Evolutionary conservation across 352 stramenopile genomes (phyloP).

Genomic region (Pythium sukuiense): DNA sequence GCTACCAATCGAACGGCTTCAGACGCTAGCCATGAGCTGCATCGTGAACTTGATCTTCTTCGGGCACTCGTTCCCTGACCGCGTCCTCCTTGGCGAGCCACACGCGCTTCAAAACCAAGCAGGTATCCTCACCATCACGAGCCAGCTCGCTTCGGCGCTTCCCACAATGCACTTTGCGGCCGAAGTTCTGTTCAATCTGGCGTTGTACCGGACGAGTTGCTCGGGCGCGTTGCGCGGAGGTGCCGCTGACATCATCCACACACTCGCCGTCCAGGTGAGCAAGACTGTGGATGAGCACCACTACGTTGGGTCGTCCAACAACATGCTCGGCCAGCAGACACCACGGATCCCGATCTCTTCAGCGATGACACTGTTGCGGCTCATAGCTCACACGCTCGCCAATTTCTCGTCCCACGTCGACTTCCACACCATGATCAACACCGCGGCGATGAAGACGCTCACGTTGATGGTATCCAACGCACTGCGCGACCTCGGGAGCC

Average conservation of each 20-base stretch:
- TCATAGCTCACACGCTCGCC: constrained; percentile 59
- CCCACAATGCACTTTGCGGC: constrained; percentile 55
- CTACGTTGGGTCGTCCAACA: constrained; percentile 18
- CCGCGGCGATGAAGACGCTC: constrained; percentile 53
- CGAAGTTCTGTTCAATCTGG: constrained; percentile 75
- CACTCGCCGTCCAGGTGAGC: constrained; percentile 43
- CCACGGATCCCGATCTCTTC: constrained; percentile 7
- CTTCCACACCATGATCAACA: constrained; percentile 50
- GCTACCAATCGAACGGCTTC: constrained; percentile 51
- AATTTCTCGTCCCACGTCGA: constrained; percentile 73
- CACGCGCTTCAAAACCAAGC: constrained; percentile 68
- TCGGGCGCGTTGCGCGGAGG: constrained; percentile 51
- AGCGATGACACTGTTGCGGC: constrained; percentile 37
- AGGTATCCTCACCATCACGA: constrained; percentile 64
- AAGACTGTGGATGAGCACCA: constrained; percentile 43
- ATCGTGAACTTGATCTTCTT: constrained; percentile 74
- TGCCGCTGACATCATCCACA: constrained; percentile 57
- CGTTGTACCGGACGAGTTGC: constrained; percentile 58
- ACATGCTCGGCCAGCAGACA: constrained; percentile 14
- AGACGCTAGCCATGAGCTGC: constrained; percentile 60
- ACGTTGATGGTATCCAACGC: constrained; percentile 44
- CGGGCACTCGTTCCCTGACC: constrained; percentile 63
- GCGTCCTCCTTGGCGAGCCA: constrained; percentile 70
- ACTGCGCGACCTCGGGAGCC: constrained; percentile 49
- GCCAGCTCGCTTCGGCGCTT: constrained; percentile 38